Base-by-base conservation (phyloP, 257 asterid species). In the Jaltomata sinuosa region DNA sequence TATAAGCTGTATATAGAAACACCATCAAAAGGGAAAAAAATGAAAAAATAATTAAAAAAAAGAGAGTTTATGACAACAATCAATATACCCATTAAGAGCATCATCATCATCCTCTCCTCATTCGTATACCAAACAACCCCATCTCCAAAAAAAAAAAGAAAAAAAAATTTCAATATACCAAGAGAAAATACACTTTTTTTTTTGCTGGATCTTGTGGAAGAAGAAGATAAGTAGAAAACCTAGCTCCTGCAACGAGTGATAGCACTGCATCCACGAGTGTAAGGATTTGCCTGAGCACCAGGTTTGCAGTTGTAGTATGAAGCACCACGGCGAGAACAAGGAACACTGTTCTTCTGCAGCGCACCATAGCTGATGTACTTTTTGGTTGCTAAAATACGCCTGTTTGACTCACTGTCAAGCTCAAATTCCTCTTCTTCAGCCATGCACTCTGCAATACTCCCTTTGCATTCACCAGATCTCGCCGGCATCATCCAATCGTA, bases 251-350 rank as follows among this genome's bases (percentile, higher is more conserved):
- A 96, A 2, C 97, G 95, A 40, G 99, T 94, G 89, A 96, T 92
- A 85, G 94, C 93, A 87, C 91, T 92, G 93, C 99, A 96, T 19
- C 98, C 98, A 80, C 99, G 99, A 53, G 74, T 1, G 91, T 96
- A 96, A 12, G 99, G 98, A 68, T 96, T 96, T 15, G 95, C 98
- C 74, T 85, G 93, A 7, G 97, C 98, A 42, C 99, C 98, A 6
- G 98, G 97, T 9, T 94, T 93, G 92, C 99, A 96, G 91, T 96
- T 96, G 88, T 96, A 96, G 91, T 94, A 94, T 6, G 99, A 96
- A 12, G 94, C 95, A 62, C 99, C 99, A 77, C 98, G 98, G 27
- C 98, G 89, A 8, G 99, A 96, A 92, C 99, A 96, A 42, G 98
- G 99, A 4, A 92, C 93, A 59, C 79, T 89, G 93, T 94, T 92